Base-by-base conservation (phyloP, 2,329 filamentous ascomycete species). In the Chaetoscypha palmicola region DNA sequence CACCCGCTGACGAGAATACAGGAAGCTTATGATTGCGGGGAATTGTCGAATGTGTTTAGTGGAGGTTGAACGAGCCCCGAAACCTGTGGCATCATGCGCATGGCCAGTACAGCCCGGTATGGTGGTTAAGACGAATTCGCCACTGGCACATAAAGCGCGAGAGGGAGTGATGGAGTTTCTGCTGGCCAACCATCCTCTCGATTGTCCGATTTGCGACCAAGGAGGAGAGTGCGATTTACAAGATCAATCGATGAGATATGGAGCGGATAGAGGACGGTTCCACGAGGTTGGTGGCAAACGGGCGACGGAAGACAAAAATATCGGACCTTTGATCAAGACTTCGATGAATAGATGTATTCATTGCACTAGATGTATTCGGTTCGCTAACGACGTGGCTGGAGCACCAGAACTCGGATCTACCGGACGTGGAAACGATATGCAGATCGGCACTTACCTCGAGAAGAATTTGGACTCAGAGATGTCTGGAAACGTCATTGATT, bases 331-430 rank as follows among this genome's bases (percentile, higher is more conserved):
- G 57, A 86, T 98, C 71, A 98, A 98, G 79, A 98, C 92, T 3
- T 98, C 92, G 38, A 98, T 98, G 92, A 98, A 98, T 76, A 80
- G 92, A 65, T 98, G 92, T 69, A 98, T 98, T 62, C 92, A 98
- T 74, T 98, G 92, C 76, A 98, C 92, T 52, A 82, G 92, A 62
- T 98, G 92, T 69, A 81, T 98, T 58, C 89, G 92, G 63, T 98
- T 98, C 68, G 86, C 92, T 64, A 98, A 97, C 69, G 92, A 98
- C 62, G 76, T 98, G 61, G 92, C 92, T 50, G 92, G 92, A 60
- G 92, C 92, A 48, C 89, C 92, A 26, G 92, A 98, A 68, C 77
- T 98, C 60, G 92, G 92, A 57, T 94, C 90, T 26, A 86, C 86
- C 22, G 92, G 92, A 62, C 86, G 92, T 72, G 92, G 92, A 64